A percentile compares a stretch with the other conserved stretches of the same genome.
Evolutionary conservation across 176 grass and related monocot genomes (phyloP).

Genomic region (Luzula sylvatica): DNA sequence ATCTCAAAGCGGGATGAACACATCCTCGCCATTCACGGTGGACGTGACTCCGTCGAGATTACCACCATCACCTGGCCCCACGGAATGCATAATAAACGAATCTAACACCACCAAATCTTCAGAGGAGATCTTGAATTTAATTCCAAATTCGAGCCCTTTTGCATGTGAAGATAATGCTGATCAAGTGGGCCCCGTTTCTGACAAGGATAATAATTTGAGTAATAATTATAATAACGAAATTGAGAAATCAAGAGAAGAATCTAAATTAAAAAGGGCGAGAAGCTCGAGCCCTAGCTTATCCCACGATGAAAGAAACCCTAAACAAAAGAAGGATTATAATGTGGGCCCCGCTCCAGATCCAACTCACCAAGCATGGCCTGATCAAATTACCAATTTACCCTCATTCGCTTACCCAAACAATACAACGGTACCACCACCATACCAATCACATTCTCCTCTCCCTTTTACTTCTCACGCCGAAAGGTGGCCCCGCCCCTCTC

Average conservation of each 20-base stretch:
- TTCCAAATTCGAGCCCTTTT: slow-evolving; percentile 43
- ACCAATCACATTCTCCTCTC: slow-evolving; percentile 41
- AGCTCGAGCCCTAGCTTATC: slow-evolving; percentile 27
- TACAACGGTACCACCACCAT: slow-evolving; percentile 30
- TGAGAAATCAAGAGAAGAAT: slow-evolving; percentile 8
- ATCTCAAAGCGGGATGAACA: neutral
- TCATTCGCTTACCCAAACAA: slow-evolving; percentile 24
- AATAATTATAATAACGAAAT: slow-evolving; percentile 22
- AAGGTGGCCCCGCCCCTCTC: slow-evolving; percentile 35
- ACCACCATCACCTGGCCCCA: slow-evolving; percentile 22
- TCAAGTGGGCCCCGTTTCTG: slow-evolving; percentile 49
- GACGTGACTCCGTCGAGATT: slow-evolving; percentile 37
- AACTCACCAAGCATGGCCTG: slow-evolving; percentile 1
- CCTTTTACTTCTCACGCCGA: slow-evolving; percentile 42
- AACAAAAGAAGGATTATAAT: slow-evolving; percentile 18
- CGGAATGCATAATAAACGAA: slow-evolving; percentile 33
- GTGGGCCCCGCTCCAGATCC: neutral
- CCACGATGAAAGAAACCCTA: slow-evolving; percentile 24
- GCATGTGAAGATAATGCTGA: too few relatives aligned
- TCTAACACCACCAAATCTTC: slow-evolving; percentile 25
- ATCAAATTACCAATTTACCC: slow-evolving; percentile 5
- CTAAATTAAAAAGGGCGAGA: slow-evolving; percentile 21
- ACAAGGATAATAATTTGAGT: slow-evolving; percentile 55
- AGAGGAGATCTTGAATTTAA: slow-evolving; percentile 26
- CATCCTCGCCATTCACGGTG: slow-evolving; percentile 29